phyloP scores from a whole-genome alignment of 75 land plant species.

The Pinus albicaulis region DNA sequence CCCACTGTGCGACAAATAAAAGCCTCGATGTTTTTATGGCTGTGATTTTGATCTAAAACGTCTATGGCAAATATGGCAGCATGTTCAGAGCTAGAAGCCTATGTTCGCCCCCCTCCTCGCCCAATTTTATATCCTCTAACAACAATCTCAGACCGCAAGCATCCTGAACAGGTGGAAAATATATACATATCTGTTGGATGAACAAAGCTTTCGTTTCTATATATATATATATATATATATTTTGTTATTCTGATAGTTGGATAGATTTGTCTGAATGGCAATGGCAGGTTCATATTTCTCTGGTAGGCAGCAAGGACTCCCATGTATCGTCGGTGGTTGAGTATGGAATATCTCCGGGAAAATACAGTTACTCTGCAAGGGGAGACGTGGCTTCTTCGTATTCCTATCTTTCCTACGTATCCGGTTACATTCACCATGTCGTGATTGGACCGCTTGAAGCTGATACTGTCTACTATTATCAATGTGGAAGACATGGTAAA shows the following conservation, averaged over 20 bases:
- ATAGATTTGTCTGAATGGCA: not conserved
- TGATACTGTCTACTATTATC: slow-evolving; percentile 27
- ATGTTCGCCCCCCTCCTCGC: too few species aligned
- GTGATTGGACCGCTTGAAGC: slow-evolving; percentile 31
- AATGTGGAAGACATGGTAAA: slow-evolving; percentile 25
- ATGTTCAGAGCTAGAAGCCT: too few species aligned
- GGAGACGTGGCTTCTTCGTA: slow-evolving; percentile 19
- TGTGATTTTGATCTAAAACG: too few species aligned
- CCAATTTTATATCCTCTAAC: too few species aligned
- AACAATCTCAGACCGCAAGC: not conserved
- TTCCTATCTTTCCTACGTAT: slow-evolving; percentile 19
- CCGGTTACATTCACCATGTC: slow-evolving; percentile 33
- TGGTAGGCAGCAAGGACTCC: slow-evolving; percentile 24
- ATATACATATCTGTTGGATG: too few species aligned
- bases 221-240: too few species aligned
- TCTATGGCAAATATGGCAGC: too few species aligned
- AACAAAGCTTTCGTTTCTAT: too few species aligned
- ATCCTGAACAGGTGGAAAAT: not conserved
- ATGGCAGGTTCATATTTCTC: slow-evolving; percentile 41
- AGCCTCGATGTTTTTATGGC: too few species aligned
- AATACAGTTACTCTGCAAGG: slow-evolving; percentile 16
- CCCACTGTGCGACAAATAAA: too few species aligned
- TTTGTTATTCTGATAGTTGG: too few species aligned
- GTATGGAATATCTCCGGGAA: slow-evolving; percentile 28
- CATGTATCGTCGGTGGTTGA: slow-evolving; percentile 19